Evolutionary conservation across 768 basidiomycete genomes (phyloP).

Genomic region (Russula ochroleuca): DNA sequence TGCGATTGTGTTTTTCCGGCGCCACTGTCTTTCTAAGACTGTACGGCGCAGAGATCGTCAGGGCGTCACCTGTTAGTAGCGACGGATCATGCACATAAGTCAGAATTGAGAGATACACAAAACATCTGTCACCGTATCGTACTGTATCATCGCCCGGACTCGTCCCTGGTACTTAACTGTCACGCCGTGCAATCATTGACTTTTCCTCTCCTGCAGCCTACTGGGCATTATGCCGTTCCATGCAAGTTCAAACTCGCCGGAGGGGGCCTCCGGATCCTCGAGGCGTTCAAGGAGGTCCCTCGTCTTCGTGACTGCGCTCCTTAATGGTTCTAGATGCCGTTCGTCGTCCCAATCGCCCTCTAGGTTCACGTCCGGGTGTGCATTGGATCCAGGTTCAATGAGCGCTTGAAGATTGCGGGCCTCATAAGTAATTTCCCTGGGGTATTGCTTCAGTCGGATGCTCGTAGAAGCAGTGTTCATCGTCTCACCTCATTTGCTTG

Average conservation of each 20-base stretch:
- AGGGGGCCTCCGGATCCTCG: background rate
- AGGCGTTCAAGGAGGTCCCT: conserved; percentile 6
- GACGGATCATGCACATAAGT: no score
- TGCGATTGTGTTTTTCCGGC: no score
- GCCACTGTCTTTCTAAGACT: no score
- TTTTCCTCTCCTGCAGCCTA: background rate
- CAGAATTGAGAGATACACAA: background rate
- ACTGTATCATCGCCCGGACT: background rate
- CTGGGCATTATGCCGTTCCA: conserved; percentile 19
- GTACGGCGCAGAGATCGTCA: no score
- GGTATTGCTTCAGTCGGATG: background rate
- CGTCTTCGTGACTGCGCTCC: conserved; percentile 7
- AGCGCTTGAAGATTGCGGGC: background rate
- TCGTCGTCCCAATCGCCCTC: background rate
- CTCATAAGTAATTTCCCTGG: conserved; percentile 2
- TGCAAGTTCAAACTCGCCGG: conserved; percentile 10
- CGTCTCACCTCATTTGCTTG: conserved; percentile 1
- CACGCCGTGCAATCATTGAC: background rate
- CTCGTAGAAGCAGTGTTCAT: background rate
- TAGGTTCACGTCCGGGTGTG: background rate
- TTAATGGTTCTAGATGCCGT: conserved; percentile 1
- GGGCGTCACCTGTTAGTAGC: no score
- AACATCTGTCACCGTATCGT: background rate
- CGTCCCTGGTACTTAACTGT: no score
- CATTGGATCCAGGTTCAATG: background rate